Percentiles rank a stretch among this genome's conserved stretches.
Evolutionary conservation across 2,329 filamentous ascomycete species (phyloP).

Genomic region (Beauveria asiatica): DNA sequence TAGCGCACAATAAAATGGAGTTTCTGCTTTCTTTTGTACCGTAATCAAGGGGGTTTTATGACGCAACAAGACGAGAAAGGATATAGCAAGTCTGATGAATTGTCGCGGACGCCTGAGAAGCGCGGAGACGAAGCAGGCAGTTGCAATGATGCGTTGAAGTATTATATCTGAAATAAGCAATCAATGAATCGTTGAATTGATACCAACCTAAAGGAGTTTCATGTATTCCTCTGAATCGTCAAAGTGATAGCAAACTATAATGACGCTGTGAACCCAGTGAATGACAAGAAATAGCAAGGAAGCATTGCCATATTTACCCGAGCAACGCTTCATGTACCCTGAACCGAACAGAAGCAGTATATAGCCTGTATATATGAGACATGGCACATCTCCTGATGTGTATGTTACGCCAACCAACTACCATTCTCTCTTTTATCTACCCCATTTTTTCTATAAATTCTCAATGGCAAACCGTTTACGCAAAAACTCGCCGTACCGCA

Average conservation of each 20-base stretch:
- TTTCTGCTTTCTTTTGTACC: slow-evolving; percentile 8
- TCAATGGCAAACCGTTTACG: slow-evolving; percentile 29
- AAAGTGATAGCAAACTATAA: background rate
- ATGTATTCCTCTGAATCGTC: background rate
- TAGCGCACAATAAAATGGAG: background rate
- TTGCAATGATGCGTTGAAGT: background rate
- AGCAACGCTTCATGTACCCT: too few relatives aligned
- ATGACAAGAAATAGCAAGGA: too few relatives aligned
- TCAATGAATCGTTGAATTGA: slow-evolving; percentile 3
- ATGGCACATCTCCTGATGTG: too few relatives aligned
- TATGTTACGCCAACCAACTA: too few relatives aligned
- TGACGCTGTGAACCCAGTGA: background rate
- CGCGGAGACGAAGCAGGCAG: background rate
- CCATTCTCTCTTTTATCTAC: too few relatives aligned
- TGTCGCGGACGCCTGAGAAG: background rate
- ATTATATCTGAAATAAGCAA: slow-evolving; percentile 1
- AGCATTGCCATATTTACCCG: too few relatives aligned
- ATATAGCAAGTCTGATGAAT: background rate
- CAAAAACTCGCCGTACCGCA: slow-evolving; percentile 37
- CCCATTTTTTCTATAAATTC: slow-evolving; percentile 19
- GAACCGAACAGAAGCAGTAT: too few relatives aligned
- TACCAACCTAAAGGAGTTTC: background rate
- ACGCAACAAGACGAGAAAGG: background rate
- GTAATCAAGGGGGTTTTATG: background rate
- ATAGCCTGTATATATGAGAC: too few relatives aligned